phyloP scores from a whole-genome alignment of 352 stramenopile genomes.

The Phytophthora niederhauseri region DNA sequence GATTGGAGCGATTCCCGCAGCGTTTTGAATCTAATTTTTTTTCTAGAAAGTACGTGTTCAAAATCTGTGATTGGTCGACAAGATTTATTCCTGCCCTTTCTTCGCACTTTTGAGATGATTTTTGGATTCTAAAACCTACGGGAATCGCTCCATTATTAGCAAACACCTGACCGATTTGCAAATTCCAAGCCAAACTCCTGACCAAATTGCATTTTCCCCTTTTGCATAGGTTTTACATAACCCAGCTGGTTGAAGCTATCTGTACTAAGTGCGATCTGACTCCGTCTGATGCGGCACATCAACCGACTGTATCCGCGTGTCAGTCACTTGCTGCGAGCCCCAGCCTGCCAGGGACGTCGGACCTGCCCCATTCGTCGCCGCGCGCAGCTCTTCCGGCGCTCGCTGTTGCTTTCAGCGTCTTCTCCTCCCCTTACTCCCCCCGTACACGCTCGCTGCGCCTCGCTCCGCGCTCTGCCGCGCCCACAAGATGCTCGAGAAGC shows the following conservation, averaged over 20 bases:
- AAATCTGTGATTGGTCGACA: no score
- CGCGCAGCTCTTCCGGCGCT: neutral
- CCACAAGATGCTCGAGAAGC: slow-evolving; percentile 27
- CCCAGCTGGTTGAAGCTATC: neutral
- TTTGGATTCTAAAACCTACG: no score
- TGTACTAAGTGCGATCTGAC: neutral
- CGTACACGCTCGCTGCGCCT: neutral
- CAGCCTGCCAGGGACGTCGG: neutral
- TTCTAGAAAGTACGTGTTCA: no score
- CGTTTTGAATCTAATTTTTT: no score
- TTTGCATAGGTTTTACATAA: no score
- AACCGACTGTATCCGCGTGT: neutral
- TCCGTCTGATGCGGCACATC: neutral
- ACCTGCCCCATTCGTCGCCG: neutral
- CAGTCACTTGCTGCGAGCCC: neutral
- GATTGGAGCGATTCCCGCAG: no score
- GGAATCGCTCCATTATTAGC: no score
- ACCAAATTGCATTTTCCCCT: no score
- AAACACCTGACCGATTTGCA: no score
- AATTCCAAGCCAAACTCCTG: no score
- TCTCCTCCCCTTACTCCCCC: neutral
- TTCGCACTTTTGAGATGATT: no score
- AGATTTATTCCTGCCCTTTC: no score
- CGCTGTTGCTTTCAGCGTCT: neutral
- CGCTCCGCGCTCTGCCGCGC: neutral